phyloP scores from a whole-genome alignment of 2,329 filamentous ascomycete species.

The Diplodia intermedia region DNA sequence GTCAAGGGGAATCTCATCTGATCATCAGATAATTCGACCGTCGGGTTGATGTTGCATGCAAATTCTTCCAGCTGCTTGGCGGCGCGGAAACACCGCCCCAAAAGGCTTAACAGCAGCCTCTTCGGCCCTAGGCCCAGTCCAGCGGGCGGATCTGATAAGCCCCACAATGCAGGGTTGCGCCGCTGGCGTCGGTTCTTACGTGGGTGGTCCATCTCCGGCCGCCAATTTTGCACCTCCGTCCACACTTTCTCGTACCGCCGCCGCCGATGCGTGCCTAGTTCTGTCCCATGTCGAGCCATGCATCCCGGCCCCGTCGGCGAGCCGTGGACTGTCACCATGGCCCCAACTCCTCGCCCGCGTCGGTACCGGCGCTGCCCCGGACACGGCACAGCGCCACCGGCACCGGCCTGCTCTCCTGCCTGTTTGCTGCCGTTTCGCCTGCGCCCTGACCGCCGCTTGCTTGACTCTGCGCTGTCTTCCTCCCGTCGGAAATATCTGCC shows the following conservation, averaged over 20 bases:
- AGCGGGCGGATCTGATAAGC: constrained; percentile 32
- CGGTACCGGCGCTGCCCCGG: constrained; percentile 8
- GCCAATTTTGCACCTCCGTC: background rate
- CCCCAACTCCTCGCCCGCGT: constrained; percentile 1
- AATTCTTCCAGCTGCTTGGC: constrained; percentile 12
- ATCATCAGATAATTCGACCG: constrained; percentile 31
- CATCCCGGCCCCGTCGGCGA: background rate
- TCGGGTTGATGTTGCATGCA: constrained; percentile 21
- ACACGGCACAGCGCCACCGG: constrained; percentile 12
- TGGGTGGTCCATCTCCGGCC: constrained; percentile 6
- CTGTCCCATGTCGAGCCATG: background rate
- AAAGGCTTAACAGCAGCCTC: constrained; percentile 27
- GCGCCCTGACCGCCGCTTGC: constrained; percentile 3
- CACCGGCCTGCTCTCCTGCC: constrained; percentile 2
- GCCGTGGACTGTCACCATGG: constrained; percentile 16
- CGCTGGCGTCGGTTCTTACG: constrained; percentile 19
- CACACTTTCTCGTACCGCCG: background rate
- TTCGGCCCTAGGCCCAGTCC: constrained; percentile 23
- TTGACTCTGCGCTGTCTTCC: background rate
- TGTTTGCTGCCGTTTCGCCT: background rate
- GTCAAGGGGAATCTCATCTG: constrained; percentile 32
- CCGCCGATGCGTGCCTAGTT: constrained; percentile 18
- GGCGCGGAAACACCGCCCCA: constrained; percentile 8
- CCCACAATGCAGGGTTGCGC: constrained; percentile 20
- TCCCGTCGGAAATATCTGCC: background rate